Percentiles rank a stretch among this genome's conserved stretches.
Evolutionary conservation across 208 protist species (phyloP).

Genomic region (Acanthamoeba castellanii): DNA sequence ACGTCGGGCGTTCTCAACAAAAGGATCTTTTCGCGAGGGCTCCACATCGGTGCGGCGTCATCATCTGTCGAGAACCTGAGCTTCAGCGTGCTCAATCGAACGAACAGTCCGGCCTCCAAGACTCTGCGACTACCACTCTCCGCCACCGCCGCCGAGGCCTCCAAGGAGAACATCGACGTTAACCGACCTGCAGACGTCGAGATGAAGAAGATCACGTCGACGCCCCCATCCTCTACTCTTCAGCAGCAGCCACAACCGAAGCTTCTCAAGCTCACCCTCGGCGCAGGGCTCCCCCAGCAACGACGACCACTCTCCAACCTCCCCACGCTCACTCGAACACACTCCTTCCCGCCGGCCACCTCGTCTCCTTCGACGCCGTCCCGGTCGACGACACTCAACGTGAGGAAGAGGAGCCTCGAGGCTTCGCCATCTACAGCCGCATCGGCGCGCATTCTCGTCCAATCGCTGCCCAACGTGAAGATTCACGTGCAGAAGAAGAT

Average conservation of each 20-base stretch:
- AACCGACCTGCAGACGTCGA: not conserved
- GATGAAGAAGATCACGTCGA: not conserved
- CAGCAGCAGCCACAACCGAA: not conserved
- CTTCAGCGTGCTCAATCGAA: slow-evolving; percentile 20
- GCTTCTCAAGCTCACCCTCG: not conserved
- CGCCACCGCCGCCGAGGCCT: not conserved
- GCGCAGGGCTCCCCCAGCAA: not conserved
- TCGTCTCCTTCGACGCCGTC: not conserved
- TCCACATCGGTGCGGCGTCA: not conserved
- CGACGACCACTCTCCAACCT: not conserved
- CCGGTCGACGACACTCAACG: not conserved
- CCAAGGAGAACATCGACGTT: slow-evolving; percentile 22
- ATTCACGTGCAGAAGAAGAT: slow-evolving; percentile 66
- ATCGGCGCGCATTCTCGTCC: not conserved
- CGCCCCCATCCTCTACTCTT: not conserved
- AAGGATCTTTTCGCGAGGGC: slow-evolving; percentile 35
- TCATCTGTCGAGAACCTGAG: not conserved
- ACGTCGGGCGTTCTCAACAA: slow-evolving; percentile 10
- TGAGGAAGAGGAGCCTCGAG: slow-evolving; percentile 16
- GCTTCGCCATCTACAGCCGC: not conserved
- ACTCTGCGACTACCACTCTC: not conserved
- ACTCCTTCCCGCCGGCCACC: slow-evolving; percentile 5
- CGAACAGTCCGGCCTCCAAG: not conserved
- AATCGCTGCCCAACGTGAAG: slow-evolving; percentile 61
- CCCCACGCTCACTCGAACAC: not conserved